phyloP scores from a whole-genome alignment of 768 basidiomycete species.

The Boletus speciosus region DNA sequence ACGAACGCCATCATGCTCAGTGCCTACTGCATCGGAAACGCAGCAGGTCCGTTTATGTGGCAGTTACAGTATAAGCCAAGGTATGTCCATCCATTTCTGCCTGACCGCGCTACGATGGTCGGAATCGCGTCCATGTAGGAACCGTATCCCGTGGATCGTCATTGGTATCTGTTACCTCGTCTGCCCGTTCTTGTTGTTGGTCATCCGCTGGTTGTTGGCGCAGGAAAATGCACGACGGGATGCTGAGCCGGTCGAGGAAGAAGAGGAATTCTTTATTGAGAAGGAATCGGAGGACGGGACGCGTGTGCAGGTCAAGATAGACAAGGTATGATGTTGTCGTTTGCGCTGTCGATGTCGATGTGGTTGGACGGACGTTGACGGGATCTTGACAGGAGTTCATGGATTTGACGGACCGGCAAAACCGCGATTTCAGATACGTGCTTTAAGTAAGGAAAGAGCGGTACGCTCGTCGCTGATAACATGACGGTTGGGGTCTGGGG shows the following conservation, averaged over 20 bases:
- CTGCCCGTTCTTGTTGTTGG: conserved; percentile 47
- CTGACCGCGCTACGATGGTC: no score
- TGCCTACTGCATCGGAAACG: conserved; percentile 66
- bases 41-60: conserved; percentile 80
- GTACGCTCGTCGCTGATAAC: not conserved
- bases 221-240: conserved; percentile 67
- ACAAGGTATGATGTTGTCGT: conserved; percentile 45
- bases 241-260: conserved; percentile 50
- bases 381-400: conserved; percentile 51
- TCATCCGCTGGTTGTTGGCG: conserved; percentile 51
- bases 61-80: conserved; percentile 61
- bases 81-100: conserved; percentile 29
- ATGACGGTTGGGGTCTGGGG: not conserved
- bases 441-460: conserved; percentile 33
- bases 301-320: conserved; percentile 52
- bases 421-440: conserved; percentile 71
- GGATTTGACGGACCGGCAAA: conserved; percentile 71
- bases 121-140: conserved; percentile 36
- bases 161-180: conserved; percentile 61
- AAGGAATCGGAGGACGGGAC: conserved; percentile 49
- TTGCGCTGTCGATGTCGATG: not conserved
- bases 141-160: conserved; percentile 74
- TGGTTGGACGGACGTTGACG: not conserved
- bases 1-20: conserved; percentile 70
- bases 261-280: conserved; percentile 62